Evolutionary conservation across 2,329 filamentous ascomycete genomes (phyloP).

Genomic region (Stachybotrys echinatus): DNA sequence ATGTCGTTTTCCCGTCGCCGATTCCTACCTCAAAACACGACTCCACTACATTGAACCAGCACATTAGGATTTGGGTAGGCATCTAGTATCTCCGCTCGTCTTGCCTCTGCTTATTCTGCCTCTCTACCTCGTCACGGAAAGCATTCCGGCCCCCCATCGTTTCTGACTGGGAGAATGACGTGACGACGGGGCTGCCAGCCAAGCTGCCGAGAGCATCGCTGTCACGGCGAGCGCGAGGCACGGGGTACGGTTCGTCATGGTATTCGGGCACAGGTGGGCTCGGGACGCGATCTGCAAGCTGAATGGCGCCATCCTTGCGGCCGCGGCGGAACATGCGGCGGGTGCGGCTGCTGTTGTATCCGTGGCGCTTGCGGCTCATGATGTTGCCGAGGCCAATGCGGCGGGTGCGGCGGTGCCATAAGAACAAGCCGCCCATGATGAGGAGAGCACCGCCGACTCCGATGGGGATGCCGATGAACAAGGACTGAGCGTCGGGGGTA

Average conservation of each 20-base stretch:
- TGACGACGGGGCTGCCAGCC: conserved; percentile 39
- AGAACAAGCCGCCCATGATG: conserved; percentile 47
- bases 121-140: conserved; percentile 45
- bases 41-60: too few relatives aligned
- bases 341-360: conserved; percentile 36
- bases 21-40: too few relatives aligned
- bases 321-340: conserved; percentile 27
- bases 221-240: conserved; percentile 31
- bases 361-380: conserved; percentile 39
- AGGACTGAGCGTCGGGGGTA: conserved; percentile 26
- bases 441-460: conserved; percentile 42
- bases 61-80: too few relatives aligned
- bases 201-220: conserved; percentile 45
- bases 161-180: conserved; percentile 32
- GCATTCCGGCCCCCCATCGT: conserved; percentile 30
- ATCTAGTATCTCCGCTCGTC: conserved; percentile 3
- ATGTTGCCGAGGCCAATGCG: conserved; percentile 45
- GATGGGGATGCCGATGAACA: conserved; percentile 49
- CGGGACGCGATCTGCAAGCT: conserved; percentile 31
- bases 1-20: neutral
- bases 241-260: conserved; percentile 24
- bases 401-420: conserved; percentile 50
- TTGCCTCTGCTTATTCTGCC: conserved; percentile 37
- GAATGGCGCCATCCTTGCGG: conserved; percentile 34
- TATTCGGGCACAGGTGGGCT: conserved; percentile 20